phyloP scores from a whole-genome alignment of 345 rosid species.

The Carallia pectinifolia region DNA sequence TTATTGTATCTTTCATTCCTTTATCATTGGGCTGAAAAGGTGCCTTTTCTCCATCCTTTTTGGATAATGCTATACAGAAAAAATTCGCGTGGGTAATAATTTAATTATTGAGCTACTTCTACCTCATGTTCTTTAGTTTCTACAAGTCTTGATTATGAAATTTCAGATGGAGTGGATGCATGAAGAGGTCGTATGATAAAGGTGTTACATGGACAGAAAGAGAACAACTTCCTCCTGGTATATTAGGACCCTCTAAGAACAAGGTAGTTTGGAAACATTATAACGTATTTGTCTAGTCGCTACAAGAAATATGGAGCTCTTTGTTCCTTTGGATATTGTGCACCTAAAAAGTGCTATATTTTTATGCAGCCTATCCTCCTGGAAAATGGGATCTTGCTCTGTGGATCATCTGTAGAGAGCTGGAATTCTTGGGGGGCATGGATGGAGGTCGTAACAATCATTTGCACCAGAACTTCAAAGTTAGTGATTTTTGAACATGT shows the following conservation, averaged over 20 bases:
- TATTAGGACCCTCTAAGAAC: conserved; percentile 81
- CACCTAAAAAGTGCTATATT: not conserved
- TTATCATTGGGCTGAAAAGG: too few relatives aligned
- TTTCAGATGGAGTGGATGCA: conserved; percentile 90
- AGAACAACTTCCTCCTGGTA: conserved; percentile 93
- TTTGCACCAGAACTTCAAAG: conserved; percentile 10
- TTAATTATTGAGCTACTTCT: too few relatives aligned
- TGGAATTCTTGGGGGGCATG: conserved; percentile 98
- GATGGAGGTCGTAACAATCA: conserved; percentile 65
- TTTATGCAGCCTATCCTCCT: conserved; percentile 72
- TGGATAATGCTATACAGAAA: not conserved
- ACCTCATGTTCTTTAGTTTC: not conserved
- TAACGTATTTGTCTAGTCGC: not conserved
- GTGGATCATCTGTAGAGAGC: conserved; percentile 90
- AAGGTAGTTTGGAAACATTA: conserved; percentile 45
- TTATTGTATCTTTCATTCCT: too few relatives aligned
- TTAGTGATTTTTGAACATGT: conserved; percentile 8
- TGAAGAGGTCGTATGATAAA: conserved; percentile 80
- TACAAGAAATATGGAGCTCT: conserved; percentile 4
- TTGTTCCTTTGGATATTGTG: conserved; percentile 4
- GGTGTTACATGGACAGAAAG: conserved; percentile 72
- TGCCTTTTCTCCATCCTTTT: not conserved
- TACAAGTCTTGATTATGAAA: conserved; percentile 8
- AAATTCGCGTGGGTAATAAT: not conserved
- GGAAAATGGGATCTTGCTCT: conserved; percentile 63